Base-by-base conservation (phyloP, 345 rosid genomes). In the Microthlaspi erraticum region DNA sequence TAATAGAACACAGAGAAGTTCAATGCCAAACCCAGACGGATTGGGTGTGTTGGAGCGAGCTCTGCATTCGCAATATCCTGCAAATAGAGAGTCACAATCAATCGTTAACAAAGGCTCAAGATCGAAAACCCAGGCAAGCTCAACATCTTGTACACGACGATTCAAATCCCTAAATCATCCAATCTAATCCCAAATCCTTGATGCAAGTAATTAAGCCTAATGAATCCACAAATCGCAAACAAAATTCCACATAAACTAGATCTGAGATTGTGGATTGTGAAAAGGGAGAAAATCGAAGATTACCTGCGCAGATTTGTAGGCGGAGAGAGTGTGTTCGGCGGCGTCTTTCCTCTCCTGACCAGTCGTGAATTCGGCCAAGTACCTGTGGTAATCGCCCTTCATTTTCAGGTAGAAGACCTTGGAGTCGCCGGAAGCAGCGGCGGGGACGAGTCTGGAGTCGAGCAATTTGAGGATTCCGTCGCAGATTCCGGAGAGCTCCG, bases 221-320 rank as follows among this genome's bases (percentile, higher is more conserved):
- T 23, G 43, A n/a, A 41, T 41, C 52, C 17, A 52, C 31, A 10
- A 12, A 41, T 54, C 29, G 20, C 46, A 57, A 10, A 42, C 10
- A 7, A n/a, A 2, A 37, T 8, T 31, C 33, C 60, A 61, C 1
- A 17, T 7, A 41, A 12, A 44, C 38, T 26, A 75, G 79, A 75
- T 76, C 75, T 75, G 74, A 14, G 57, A 71, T 49, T 14, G 8
- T 5, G 45, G 17, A 20, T 26, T 2, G 11, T 1, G 31, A 38
- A 12, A 36, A 9, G n/a, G n/a, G n/a, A n/a, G n/a, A n/a, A n/a
- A n/a, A n/a, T n/a, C n/a, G 48, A 42, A 8, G 36, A 29, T 33
- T 80, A 93, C 98, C 98, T 93, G 97, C 77, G 98, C 97, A 14
- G 97, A 46, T 67, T 90, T 93, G 83, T 90, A 93, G n/a, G 97